These are phyloP conservation scores for Funneliformis caledonium DNA, from an alignment of 371 early-diverging fungal genomes.

Conservation along the genomic window DNA sequence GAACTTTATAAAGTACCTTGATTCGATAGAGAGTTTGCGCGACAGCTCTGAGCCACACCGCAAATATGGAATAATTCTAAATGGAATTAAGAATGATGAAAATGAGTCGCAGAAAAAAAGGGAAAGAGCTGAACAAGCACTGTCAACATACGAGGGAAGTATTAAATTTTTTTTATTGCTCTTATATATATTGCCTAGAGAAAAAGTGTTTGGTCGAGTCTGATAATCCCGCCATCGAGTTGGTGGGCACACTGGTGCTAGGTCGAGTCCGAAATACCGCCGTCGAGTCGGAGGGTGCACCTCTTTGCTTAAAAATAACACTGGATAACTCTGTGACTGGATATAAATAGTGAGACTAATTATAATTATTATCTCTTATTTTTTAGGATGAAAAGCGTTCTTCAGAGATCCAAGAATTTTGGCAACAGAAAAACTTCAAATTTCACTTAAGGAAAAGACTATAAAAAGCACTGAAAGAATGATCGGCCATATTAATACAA, in stretches of 20 bases:
- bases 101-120: not conserved
- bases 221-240: constrained; percentile 14
- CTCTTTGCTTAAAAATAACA: constrained; percentile 10
- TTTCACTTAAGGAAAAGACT: constrained; percentile 10
- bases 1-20: not conserved
- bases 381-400: constrained; percentile 12
- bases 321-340: not conserved
- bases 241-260: constrained; percentile 18
- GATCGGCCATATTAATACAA: not conserved
- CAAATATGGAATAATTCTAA: not conserved
- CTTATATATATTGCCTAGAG: constrained; percentile 7
- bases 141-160: not conserved
- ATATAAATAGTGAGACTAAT: not conserved
- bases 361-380: not conserved
- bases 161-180: not conserved
- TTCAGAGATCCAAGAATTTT: constrained; percentile 14
- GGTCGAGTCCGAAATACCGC: constrained; percentile 4
- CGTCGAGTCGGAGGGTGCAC: constrained; percentile 2
- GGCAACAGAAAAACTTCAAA: constrained; percentile 13
- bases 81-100: not conserved
- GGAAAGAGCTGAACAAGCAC: constrained; percentile 8
- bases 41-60: not conserved
- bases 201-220: constrained; percentile 17
- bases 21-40: not conserved
- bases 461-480: constrained; percentile 21